Conservation (phyloP, 2,329 filamentous ascomycete species). For the Pseudocercospora macadamiae region DNA sequence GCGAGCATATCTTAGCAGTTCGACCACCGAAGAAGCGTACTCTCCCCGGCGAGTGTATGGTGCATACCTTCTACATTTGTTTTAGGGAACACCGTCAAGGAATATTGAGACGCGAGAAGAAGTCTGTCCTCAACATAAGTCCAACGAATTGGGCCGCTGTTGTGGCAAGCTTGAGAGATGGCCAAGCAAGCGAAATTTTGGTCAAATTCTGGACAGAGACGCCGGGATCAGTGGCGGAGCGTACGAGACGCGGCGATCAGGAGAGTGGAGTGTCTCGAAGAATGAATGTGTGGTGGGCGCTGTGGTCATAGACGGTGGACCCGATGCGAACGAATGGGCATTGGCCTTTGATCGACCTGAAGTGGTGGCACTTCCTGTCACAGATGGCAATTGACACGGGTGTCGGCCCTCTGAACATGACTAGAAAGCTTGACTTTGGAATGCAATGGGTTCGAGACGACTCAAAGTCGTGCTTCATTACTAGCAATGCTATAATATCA, state of each 20-base stretch:
- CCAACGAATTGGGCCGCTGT: conserved; percentile 1
- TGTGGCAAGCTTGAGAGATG: background rate
- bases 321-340: no score
- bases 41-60: background rate
- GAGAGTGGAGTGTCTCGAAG: no score
- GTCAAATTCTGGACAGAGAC: conserved; percentile 1
- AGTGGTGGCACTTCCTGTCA: background rate
- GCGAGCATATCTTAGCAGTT: background rate
- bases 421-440: no score
- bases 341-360: no score
- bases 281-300: background rate
- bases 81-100: background rate
- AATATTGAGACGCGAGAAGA: background rate
- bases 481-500: background rate
- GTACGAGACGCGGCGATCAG: background rate
- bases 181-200: background rate
- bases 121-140: background rate
- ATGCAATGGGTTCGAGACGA: background rate
- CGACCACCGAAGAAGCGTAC: background rate
- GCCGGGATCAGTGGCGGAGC: background rate
- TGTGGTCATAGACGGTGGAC: background rate
- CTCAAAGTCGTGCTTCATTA: background rate
- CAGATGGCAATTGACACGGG: no score
- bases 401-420: no score
- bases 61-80: background rate